Conservation (phyloP, 192 early-diverging fungal species). For the Umbelopsis ramanniana region DNA sequence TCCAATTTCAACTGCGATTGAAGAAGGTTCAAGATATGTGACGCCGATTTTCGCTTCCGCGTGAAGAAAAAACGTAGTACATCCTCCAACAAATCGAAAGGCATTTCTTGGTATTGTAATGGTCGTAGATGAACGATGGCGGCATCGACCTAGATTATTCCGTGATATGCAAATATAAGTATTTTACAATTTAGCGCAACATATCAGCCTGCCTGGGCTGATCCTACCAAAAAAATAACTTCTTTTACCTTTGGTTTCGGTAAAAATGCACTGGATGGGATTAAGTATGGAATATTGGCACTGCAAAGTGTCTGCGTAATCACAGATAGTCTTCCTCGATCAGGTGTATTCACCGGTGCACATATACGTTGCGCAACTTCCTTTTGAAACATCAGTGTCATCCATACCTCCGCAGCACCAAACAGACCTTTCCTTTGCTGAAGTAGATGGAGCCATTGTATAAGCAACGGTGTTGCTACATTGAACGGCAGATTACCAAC, state of each 20-base stretch:
- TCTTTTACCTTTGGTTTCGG: conserved; percentile 63
- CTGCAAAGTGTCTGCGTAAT: conserved; percentile 74
- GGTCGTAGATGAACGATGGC: conserved; percentile 71
- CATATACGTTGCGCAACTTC: conserved; percentile 73
- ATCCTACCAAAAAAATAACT: not conserved
- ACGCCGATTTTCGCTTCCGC: conserved; percentile 70
- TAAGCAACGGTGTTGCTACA: conserved; percentile 69
- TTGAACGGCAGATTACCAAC: conserved; percentile 85
- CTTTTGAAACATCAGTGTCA: conserved; percentile 87
- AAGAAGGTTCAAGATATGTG: conserved; percentile 46
- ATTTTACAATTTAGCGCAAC: not conserved
- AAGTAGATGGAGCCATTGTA: conserved; percentile 74
- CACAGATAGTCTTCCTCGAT: conserved; percentile 71
- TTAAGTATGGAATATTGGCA: conserved; percentile 61
- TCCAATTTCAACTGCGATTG: conserved; percentile 38
- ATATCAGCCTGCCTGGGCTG: not conserved
- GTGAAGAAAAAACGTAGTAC: conserved; percentile 67
- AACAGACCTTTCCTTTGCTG: conserved; percentile 64
- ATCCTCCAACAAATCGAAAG: conserved; percentile 51
- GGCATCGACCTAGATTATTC: conserved; percentile 59
- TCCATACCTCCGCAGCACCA: conserved; percentile 48
- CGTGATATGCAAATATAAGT: too few relatives aligned
- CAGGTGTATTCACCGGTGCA: conserved; percentile 51
- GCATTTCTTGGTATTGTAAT: conserved; percentile 45
- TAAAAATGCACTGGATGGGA: conserved; percentile 71